phyloP scores from a whole-genome alignment of 2,329 filamentous ascomycete species.

The Geosmithia flava region DNA sequence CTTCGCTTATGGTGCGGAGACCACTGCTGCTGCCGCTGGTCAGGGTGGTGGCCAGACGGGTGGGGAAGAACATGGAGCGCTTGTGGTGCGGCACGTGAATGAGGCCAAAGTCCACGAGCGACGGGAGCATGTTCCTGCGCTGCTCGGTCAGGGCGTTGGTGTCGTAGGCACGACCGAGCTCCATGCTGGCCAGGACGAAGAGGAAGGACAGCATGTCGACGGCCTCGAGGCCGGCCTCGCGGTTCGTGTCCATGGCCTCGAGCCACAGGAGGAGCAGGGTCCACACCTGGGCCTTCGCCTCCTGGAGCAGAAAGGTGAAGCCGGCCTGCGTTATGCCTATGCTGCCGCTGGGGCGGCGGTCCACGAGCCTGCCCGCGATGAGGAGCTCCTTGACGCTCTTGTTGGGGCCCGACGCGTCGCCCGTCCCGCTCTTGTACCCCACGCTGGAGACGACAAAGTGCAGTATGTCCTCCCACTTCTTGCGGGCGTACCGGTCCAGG shows the following conservation, averaged over 20 bases:
- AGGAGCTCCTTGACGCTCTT: constrained; percentile 76
- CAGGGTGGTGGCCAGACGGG: constrained; percentile 83
- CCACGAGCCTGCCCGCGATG: constrained; percentile 68
- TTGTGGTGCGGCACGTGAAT: constrained; percentile 58
- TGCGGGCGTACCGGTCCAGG: constrained; percentile 74
- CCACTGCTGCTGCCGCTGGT: constrained; percentile 67
- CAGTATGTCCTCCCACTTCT: constrained; percentile 90
- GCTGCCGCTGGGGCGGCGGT: constrained; percentile 47
- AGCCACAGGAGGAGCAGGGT: constrained; percentile 88
- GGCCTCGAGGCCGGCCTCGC: constrained; percentile 59
- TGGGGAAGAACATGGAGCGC: constrained; percentile 67
- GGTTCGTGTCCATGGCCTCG: constrained; percentile 56
- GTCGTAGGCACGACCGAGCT: constrained; percentile 84
- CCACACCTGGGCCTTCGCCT: constrained; percentile 96
- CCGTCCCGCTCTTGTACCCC: constrained; percentile 31
- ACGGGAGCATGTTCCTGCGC: constrained; percentile 79
- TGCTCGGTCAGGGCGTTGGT: constrained; percentile 71
- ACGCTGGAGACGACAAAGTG: constrained; percentile 87
- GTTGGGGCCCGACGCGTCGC: constrained; percentile 44
- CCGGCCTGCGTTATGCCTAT: constrained; percentile 82
- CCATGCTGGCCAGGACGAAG: constrained; percentile 86
- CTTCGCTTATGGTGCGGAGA: constrained; percentile 56
- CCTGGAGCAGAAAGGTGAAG: constrained; percentile 89
- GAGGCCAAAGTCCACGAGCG: constrained; percentile 84
- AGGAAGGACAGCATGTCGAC: constrained; percentile 94